Conservation (phyloP, 2,329 filamentous ascomycete genomes). For the Rhynchosporium agropyri region DNA sequence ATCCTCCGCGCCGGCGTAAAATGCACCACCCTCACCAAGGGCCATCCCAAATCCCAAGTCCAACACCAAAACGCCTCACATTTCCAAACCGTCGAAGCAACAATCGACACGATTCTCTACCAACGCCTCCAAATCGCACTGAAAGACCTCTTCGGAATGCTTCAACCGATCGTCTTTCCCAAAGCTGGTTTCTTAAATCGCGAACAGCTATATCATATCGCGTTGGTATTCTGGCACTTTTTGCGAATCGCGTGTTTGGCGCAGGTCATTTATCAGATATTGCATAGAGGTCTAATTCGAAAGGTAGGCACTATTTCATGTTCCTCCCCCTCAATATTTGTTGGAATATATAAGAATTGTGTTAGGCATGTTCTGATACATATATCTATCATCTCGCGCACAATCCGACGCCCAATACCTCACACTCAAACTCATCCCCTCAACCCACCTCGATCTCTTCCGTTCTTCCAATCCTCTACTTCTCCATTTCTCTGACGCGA, state of each 20-base stretch:
- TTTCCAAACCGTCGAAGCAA: slow-evolving; percentile 33
- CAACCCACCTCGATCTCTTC: slow-evolving; percentile 36
- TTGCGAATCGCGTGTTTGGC: slow-evolving; percentile 31
- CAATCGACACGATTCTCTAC: slow-evolving; percentile 38
- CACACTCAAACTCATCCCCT: slow-evolving; percentile 33
- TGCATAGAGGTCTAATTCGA: slow-evolving; percentile 23
- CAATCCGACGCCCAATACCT: slow-evolving; percentile 33
- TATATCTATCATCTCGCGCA: neutral
- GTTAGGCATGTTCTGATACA: neutral
- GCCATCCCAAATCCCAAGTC: neutral
- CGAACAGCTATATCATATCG: slow-evolving; percentile 36
- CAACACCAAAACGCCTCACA: slow-evolving; percentile 3
- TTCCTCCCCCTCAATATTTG: too few relatives aligned
- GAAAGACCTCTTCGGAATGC: slow-evolving; percentile 31
- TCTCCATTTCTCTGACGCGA: slow-evolving; percentile 27
- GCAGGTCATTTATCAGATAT: slow-evolving; percentile 33
- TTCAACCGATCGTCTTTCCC: slow-evolving; percentile 37
- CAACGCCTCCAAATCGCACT: slow-evolving; percentile 33
- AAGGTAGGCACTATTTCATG: slow-evolving; percentile 13
- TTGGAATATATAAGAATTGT: too few relatives aligned
- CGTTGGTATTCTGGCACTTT: slow-evolving; percentile 36
- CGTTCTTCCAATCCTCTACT: slow-evolving; percentile 36
- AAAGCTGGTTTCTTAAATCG: slow-evolving; percentile 32
- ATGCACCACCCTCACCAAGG: slow-evolving; percentile 5
- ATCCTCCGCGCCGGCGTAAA: slow-evolving; percentile 35